Evolutionary conservation across 306 rosid species (phyloP), one percentile per base, ranked within the genome.

Genomic region (Vigna mungo): DNA sequence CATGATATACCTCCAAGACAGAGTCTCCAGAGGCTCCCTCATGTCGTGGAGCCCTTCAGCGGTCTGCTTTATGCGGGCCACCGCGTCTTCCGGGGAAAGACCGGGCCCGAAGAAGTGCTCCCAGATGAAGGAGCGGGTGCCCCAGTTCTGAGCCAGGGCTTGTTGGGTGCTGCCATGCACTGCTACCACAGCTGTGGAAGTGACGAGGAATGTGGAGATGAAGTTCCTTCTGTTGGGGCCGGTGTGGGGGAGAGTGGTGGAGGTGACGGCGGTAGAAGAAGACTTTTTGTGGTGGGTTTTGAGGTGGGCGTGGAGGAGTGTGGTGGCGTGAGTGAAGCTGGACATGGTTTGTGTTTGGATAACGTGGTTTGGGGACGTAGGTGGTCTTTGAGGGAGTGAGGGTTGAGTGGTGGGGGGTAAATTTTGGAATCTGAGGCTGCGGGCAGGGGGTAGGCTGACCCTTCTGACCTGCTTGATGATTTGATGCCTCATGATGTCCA

Each of bases 1-100:
- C 39, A 95, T 64, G 43, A 92, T 90, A 39, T 95, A 94, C 85
- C 97, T 92, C 98, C 98, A 94, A 12, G 97, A 81, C 95, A 90
- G 88, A 30, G 81, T 88, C 52, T 95, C 98, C 81, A 95, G 68
- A 89, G 87, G 89, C 43, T 94, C 95, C 79, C 98, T 87, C 1
- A 94, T 85, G 78, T 89, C 83, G 25, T 89, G 98, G 0, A 95
- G 71, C 56, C 98, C 98, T 69, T 95, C 97, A 1, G 97, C 93
- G 0, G 98, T 95, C 54, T 92, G 97, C 74, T 72, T 95, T 25
- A 95, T 95, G 60, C 98, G 79, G 0, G 84, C 92, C 76, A 87
- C 98, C 0, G 98, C 93, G 23, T 95, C 98, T 25, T 90, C 97
- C 2, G 97, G 92, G 0, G 97, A 88, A 27, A 95, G 23, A 4